A percentile compares a stretch with the other conserved stretches of the same genome.
phyloP scores from a whole-genome alignment of 164 flowering plant genomes.

The Stephania japonica region DNA sequence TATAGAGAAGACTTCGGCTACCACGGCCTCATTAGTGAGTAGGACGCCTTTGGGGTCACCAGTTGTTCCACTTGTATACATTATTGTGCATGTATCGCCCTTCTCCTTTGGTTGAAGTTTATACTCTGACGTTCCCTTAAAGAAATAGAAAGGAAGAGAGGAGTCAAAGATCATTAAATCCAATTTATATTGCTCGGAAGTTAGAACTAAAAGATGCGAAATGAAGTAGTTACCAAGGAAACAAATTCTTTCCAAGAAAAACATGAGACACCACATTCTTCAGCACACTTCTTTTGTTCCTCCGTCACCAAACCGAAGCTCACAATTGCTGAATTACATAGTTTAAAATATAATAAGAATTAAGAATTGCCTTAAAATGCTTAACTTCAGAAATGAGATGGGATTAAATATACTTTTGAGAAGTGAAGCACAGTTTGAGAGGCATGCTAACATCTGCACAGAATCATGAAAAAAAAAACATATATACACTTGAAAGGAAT shows the following conservation, averaged over 20 bases:
- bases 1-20: constrained; percentile 54
- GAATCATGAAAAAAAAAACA: constrained; percentile 5
- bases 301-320: constrained; percentile 66
- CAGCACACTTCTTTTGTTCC: constrained; percentile 64
- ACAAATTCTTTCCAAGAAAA: constrained; percentile 84
- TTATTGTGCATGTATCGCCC: constrained; percentile 7
- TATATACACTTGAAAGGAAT: neutral
- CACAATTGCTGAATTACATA: constrained; percentile 63
- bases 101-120: constrained; percentile 17
- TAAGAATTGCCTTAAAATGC: neutral
- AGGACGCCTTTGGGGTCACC: constrained; percentile 9
- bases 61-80: constrained; percentile 14
- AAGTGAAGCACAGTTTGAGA: constrained; percentile 47
- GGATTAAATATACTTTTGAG: constrained; percentile 58
- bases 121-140: constrained; percentile 52
- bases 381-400: neutral
- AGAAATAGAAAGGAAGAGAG: neutral
- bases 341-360: neutral
- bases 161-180: too few species aligned
- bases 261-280: constrained; percentile 61
- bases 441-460: constrained; percentile 71
- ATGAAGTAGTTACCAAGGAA: constrained; percentile 40
- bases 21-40: constrained; percentile 40
- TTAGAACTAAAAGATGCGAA: neutral
- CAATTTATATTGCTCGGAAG: neutral